phyloP scores from a whole-genome alignment of 176 grass and related monocot species.

The Carex scoparia region DNA sequence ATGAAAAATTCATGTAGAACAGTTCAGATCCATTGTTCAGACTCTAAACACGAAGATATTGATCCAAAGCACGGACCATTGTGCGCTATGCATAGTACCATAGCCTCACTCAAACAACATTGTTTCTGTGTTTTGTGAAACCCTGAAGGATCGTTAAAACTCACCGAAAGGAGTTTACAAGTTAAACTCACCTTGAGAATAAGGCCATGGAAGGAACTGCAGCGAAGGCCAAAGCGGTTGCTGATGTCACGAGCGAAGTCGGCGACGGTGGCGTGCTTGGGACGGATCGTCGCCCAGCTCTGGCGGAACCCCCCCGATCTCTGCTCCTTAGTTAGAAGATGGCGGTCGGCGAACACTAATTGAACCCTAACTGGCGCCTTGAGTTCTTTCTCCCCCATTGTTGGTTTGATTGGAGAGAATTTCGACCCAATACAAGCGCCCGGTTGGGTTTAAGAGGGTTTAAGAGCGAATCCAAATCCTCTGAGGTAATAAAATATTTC shows the following conservation, averaged over 20 bases:
- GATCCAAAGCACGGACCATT: too few species aligned
- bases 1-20: too few species aligned
- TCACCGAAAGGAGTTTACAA: not conserved
- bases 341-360: not conserved
- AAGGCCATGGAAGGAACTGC: not conserved
- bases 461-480: too few species aligned
- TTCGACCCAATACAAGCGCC: not conserved
- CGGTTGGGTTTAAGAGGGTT: too few species aligned
- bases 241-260: constrained; percentile 3
- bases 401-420: not conserved
- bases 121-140: not conserved
- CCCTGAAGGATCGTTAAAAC: not conserved
- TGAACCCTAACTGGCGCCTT: constrained; percentile 2
- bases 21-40: too few species aligned
- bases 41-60: too few species aligned
- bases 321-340: constrained; percentile 15
- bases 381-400: not conserved
- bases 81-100: too few species aligned
- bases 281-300: not conserved
- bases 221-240: not conserved
- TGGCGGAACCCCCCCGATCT: not conserved
- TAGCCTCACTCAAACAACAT: not conserved
- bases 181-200: not conserved
- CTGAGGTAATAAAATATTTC: too few species aligned
- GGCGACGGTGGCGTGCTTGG: not conserved